A percentile compares a stretch with the other conserved stretches of the same genome.
phyloP scores from a whole-genome alignment of 1,284 basidiomycete species.

The Chalciporus sp. region DNA sequence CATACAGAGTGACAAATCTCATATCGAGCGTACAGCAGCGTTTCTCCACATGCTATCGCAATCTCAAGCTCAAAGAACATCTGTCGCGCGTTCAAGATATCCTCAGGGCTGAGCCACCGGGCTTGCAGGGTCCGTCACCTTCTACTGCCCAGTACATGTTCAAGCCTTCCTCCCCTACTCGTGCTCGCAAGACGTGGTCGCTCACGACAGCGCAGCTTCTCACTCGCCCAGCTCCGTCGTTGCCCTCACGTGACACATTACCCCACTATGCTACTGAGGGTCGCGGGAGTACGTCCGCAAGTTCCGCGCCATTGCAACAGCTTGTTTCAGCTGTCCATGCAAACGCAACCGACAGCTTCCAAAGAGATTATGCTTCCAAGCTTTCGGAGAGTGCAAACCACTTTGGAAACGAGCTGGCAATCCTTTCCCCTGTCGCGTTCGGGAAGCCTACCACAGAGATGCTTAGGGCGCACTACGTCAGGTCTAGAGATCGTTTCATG shows the following conservation, averaged over 20 bases:
- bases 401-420: constrained; percentile 12
- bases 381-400: constrained; percentile 19
- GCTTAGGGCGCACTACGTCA: background rate
- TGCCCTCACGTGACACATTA: background rate
- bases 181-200: background rate
- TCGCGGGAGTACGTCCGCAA: background rate
- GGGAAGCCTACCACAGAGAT: background rate
- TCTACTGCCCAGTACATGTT: constrained; percentile 16
- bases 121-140: background rate
- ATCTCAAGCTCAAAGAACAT: constrained; percentile 18
- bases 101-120: background rate
- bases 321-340: constrained; percentile 8
- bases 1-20: constrained; percentile 14
- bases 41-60: constrained; percentile 19
- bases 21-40: background rate
- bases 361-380: constrained; percentile 16
- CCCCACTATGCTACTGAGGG: background rate
- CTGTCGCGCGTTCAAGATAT: constrained; percentile 18
- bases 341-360: constrained; percentile 16
- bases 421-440: background rate
- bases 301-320: constrained; percentile 4
- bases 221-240: background rate
- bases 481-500: background rate
- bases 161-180: background rate
- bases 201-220: constrained; percentile 12